Conservation (phyloP, 2,329 filamentous ascomycete genomes). For the Epicoccum nigrum region DNA sequence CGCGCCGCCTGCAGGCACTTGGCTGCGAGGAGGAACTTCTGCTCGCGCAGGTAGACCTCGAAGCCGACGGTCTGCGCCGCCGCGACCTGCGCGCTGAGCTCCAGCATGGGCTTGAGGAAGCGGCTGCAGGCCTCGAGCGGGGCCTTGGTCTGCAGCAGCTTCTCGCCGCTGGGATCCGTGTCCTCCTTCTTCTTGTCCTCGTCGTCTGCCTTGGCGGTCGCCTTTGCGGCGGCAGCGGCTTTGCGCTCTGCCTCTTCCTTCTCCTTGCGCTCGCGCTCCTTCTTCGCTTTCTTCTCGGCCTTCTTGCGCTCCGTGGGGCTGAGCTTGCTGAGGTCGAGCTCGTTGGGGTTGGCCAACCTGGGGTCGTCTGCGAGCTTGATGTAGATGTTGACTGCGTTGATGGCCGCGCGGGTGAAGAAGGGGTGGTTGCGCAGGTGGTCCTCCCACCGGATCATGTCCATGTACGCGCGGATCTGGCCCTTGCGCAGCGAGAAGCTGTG, state of each 20-base stretch:
- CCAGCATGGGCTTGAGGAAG: slow-evolving; percentile 79
- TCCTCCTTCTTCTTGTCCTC: slow-evolving; percentile 82
- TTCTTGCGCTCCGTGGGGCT: slow-evolving; percentile 77
- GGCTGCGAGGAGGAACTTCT: slow-evolving; percentile 85
- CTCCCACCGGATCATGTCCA: slow-evolving; percentile 97
- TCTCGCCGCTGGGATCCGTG: slow-evolving; percentile 81
- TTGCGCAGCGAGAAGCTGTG: slow-evolving; percentile 97
- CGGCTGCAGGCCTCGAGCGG: slow-evolving; percentile 87
- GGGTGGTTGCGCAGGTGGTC: slow-evolving; percentile 90
- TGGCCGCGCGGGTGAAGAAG: slow-evolving; percentile 84
- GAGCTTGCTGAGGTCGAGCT: slow-evolving; percentile 59
- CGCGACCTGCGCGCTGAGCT: slow-evolving; percentile 80
- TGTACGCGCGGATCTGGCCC: slow-evolving; percentile 90
- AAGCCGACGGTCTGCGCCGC: slow-evolving; percentile 86
- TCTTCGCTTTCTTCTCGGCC: slow-evolving; percentile 87
- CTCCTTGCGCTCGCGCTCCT: slow-evolving; percentile 73
- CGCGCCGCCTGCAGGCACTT: slow-evolving; percentile 80
- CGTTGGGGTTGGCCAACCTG: slow-evolving; percentile 66
- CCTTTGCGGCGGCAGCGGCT: slow-evolving; percentile 71
- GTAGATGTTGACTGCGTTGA: slow-evolving; percentile 82
- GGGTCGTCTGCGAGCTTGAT: slow-evolving; percentile 78
- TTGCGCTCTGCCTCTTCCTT: slow-evolving; percentile 79
- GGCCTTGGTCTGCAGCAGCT: slow-evolving; percentile 79
- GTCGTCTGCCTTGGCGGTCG: slow-evolving; percentile 65
- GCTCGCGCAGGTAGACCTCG: slow-evolving; percentile 83